These are phyloP conservation scores for Pulveroboletus frians DNA, from an alignment of 768 basidiomycete species.

Conservation along the genomic window DNA sequence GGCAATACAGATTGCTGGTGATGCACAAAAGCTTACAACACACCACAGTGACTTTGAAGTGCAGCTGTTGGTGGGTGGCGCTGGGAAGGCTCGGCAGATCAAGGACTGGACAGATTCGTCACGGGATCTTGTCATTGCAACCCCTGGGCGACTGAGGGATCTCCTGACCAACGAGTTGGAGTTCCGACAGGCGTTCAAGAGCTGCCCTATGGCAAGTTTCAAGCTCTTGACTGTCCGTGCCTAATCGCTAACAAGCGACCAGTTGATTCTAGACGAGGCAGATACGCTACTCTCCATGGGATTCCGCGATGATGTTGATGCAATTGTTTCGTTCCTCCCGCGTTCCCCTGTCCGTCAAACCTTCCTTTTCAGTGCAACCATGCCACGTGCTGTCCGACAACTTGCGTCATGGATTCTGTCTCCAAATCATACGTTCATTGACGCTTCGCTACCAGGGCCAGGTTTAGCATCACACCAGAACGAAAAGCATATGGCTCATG, in stretches of 20 bases:
- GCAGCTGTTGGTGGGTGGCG: slow-evolving; percentile 73
- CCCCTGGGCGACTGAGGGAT: slow-evolving; percentile 84
- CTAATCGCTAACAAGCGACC: slow-evolving; percentile 5
- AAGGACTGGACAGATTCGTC: slow-evolving; percentile 57
- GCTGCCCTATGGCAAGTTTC: slow-evolving; percentile 53
- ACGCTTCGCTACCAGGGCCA: slow-evolving; percentile 55
- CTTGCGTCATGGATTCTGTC: slow-evolving; percentile 59
- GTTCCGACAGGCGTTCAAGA: slow-evolving; percentile 47
- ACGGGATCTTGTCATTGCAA: slow-evolving; percentile 82
- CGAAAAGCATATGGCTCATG: neutral
- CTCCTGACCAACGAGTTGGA: slow-evolving; percentile 54
- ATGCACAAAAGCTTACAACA: slow-evolving; percentile 61
- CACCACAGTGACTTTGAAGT: slow-evolving; percentile 65
- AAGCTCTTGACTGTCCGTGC: neutral
- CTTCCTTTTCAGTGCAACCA: slow-evolving; percentile 87
- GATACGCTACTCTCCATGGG: slow-evolving; percentile 91
- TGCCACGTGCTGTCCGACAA: slow-evolving; percentile 65
- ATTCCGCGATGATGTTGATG: slow-evolving; percentile 81
- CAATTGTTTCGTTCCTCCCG: slow-evolving; percentile 62
- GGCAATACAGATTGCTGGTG: slow-evolving; percentile 84
- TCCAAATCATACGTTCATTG: slow-evolving; percentile 61
- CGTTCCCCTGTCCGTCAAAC: slow-evolving; percentile 70
- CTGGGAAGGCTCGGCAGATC: slow-evolving; percentile 60
- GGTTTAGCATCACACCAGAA: slow-evolving; percentile 29
- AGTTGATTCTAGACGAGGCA: slow-evolving; percentile 91